phyloP scores from a whole-genome alignment of 2,329 filamentous ascomycete genomes.

The Trichoderma sp. region DNA sequence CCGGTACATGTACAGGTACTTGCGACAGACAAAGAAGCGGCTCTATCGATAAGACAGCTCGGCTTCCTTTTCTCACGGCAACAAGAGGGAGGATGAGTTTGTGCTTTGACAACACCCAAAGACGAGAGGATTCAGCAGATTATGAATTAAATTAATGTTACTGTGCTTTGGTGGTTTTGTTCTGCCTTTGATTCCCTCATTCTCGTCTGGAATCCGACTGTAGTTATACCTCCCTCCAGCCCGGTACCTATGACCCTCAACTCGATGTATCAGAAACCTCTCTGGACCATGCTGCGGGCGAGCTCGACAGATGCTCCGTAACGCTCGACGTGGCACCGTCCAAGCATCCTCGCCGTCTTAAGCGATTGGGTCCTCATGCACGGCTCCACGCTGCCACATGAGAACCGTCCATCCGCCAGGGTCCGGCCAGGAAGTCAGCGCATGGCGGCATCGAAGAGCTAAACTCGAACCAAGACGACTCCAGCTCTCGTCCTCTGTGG shows the following conservation, averaged over 20 bases:
- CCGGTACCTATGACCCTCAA: background rate
- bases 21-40: background rate
- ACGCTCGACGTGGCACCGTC: constrained; percentile 26
- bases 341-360: constrained; percentile 12
- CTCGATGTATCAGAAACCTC: constrained; percentile 19
- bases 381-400: constrained; percentile 14
- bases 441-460: background rate
- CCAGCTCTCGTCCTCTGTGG: background rate
- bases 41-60: constrained; percentile 17
- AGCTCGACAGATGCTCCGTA: constrained; percentile 17
- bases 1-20: constrained; percentile 21
- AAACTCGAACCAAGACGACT: background rate
- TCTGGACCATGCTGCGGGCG: constrained; percentile 10
- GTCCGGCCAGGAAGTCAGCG: constrained; percentile 16
- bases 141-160: constrained; percentile 2
- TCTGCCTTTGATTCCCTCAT: background rate
- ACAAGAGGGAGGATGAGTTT: background rate
- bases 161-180: background rate
- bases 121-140: background rate
- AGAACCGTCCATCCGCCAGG: background rate
- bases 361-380: constrained; percentile 25
- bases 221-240: constrained; percentile 13
- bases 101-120: background rate
- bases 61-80: too few species aligned
- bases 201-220: background rate